Percentiles rank a stretch among this genome's conserved stretches.
phyloP scores from a whole-genome alignment of 306 rosid species.

The Acacia crassicarpa region DNA sequence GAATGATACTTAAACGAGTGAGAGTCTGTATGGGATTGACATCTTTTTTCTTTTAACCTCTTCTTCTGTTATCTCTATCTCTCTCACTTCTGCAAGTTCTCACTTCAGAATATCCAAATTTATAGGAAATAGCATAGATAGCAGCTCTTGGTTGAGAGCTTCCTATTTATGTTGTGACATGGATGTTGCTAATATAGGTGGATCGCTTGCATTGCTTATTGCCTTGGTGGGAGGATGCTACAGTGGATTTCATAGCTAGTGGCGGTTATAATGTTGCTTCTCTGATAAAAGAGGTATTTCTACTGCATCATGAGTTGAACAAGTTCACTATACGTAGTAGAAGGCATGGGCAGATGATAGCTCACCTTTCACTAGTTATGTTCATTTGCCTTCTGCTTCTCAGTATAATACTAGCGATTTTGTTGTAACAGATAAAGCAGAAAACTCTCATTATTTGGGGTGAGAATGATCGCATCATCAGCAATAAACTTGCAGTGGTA shows the following conservation, averaged over 20 bases:
- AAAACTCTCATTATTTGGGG: slow-evolving; percentile 84
- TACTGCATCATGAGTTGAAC: slow-evolving; percentile 13
- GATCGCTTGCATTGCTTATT: slow-evolving; percentile 72
- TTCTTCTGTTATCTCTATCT: background rate
- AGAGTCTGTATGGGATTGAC: background rate
- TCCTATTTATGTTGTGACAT: background rate
- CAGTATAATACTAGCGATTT: slow-evolving; percentile 1
- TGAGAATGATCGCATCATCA: slow-evolving; percentile 69
- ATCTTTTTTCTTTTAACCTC: background rate
- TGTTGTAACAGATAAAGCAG: slow-evolving; percentile 61
- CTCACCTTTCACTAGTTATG: background rate
- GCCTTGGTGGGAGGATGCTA: slow-evolving; percentile 83
- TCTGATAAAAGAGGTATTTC: slow-evolving; percentile 59
- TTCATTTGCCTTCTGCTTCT: background rate
- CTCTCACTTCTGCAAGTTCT: background rate
- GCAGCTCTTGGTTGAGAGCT: background rate
- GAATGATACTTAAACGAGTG: background rate
- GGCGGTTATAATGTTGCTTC: slow-evolving; percentile 68
- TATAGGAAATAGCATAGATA: background rate
- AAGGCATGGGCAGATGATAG: background rate
- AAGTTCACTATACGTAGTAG: background rate
- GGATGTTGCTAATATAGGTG: slow-evolving; percentile 38
- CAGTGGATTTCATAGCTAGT: slow-evolving; percentile 68
- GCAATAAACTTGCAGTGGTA: slow-evolving; percentile 79
- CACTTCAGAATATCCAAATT: background rate